Evolutionary conservation across 768 basidiomycete genomes (phyloP).

Genomic region (Cubamyces lactineus): DNA sequence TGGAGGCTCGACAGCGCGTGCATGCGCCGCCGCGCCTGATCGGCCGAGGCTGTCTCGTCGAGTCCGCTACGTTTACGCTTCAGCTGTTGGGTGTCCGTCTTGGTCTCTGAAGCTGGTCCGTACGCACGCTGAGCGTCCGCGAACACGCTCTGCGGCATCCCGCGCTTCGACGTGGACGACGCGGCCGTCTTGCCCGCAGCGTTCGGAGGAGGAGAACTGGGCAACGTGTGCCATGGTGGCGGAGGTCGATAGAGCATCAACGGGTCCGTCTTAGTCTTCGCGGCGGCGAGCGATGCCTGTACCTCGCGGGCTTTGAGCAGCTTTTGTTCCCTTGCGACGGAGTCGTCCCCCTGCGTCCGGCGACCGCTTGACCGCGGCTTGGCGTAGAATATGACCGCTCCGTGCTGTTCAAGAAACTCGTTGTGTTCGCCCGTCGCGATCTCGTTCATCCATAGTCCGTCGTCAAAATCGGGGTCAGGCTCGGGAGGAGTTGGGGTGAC

Average conservation of each 20-base stretch:
- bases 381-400: slow-evolving; percentile 9
- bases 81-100: too few species aligned
- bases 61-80: slow-evolving; percentile 6
- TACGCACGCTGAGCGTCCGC: neutral
- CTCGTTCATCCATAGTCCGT: neutral
- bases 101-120: too few species aligned
- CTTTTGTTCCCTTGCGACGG: neutral
- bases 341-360: neutral
- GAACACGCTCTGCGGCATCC: neutral
- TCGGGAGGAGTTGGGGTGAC: neutral
- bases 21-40: slow-evolving; percentile 18
- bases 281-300: neutral
- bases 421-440: slow-evolving; percentile 7
- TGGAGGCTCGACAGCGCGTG: slow-evolving; percentile 18
- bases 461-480: neutral
- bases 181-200: neutral
- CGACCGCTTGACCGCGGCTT: neutral
- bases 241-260: slow-evolving; percentile 30
- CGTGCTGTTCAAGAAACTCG: neutral
- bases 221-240: slow-evolving; percentile 28
- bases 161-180: neutral
- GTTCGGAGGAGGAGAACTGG: neutral
- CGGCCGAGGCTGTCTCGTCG: slow-evolving; percentile 4
- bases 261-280: neutral
- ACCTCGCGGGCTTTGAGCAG: neutral